Evolutionary conservation across 139 green algal species (phyloP), one percentile per base, ranked within the genome.

Genomic region (Asterochloris erici): DNA sequence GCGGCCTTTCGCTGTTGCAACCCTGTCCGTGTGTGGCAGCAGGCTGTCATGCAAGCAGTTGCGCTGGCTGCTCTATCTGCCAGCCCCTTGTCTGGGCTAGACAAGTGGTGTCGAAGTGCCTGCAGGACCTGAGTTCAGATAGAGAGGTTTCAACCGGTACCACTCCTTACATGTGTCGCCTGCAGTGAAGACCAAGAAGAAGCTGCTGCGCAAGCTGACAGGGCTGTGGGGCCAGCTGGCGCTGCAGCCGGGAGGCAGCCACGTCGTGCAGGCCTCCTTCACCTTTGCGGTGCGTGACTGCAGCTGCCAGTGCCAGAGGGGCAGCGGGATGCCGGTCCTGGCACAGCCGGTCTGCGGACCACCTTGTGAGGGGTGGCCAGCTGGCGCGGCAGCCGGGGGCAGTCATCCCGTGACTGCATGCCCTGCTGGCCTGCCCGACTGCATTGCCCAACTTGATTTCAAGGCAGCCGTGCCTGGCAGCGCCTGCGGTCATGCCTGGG

Each of bases 191-290:
- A 73, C 85, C 16, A 89, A 89, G 63, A 75, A 81, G 47, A 29
- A 77, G 79, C 78, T 94, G 77, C 70, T 94, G 71, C 12, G 60
- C 15, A 85, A 84, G 74, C 84, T 95, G 82, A 23, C 60, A 1
- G 87, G 90, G 62, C 79, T 80, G 29, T 91, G 79, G 70, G 88
- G 63, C 26, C 71, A 82, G 24, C 68, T 91, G 47, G 87, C 86
- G 12, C 66, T 82, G 29, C 27, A 76, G 14, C 83, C 78, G 19
- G 84, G 83, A 1, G 82, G 81, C 68, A 90, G 68, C 78, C 86
- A 89, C 79, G 88, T 94, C 60, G 84, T 93, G 47, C 86, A 94
- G 38, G 85, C 83, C 73, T 88, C 80, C 68, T 93, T 87, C 63
- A 79, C 66, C 10, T 84, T 84, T 61, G 85, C 63, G 82, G 87